Evolutionary conservation across 805 yeast species (phyloP), one percentile per base, ranked within the genome.

Genomic region (Peterozyma xylosa): DNA sequence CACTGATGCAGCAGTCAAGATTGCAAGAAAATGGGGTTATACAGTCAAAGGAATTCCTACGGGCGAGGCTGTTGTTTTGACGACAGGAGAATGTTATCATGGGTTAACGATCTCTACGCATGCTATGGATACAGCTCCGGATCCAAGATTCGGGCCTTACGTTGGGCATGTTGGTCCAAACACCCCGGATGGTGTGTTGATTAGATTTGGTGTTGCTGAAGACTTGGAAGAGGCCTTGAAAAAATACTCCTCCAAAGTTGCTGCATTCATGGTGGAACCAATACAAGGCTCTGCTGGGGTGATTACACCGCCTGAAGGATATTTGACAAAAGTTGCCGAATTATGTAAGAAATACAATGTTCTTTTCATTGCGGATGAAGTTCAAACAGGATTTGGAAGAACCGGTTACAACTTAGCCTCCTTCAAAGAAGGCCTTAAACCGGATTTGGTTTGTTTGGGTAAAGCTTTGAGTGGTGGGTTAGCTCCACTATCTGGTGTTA

Each of bases 261-360:
- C 57, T 9, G 59, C 56, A 5, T 56, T 57, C 33, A 55, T 57
- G 56, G 51, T 56, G 17, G 62, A 57, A 40, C 56, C 62, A 29
- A 56, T 57, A 17, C 60, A 57, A 44, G 62, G 62, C 11, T 51
- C 57, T 9, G 59, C 59, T n/a, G 62, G 62, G 42, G 50, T 57
- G 17, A 46, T 56, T 14, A 52, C 48, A 33, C 60, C 62, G 13
- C 58, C 60, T n/a, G 41, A 33, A 9, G 56, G 51, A 4, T 57
- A 56, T 35, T 29, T 54, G 10, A 54, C 49, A 13, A 35, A 48
- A 11, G 50, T 36, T 16, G 48, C 18, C 34, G 53, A 50, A 2
- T 35, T 57, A 13, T 57, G 62, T 45, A 48, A 55, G 35, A 49
- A 54, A 41, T 53, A 49, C 43, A 55, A 56, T 41, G 48, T 57